Evolutionary conservation across 2,329 filamentous ascomycete species (phyloP), one percentile per base, ranked within the genome.

Genomic region (Sclerotinia sclerotiorum): DNA sequence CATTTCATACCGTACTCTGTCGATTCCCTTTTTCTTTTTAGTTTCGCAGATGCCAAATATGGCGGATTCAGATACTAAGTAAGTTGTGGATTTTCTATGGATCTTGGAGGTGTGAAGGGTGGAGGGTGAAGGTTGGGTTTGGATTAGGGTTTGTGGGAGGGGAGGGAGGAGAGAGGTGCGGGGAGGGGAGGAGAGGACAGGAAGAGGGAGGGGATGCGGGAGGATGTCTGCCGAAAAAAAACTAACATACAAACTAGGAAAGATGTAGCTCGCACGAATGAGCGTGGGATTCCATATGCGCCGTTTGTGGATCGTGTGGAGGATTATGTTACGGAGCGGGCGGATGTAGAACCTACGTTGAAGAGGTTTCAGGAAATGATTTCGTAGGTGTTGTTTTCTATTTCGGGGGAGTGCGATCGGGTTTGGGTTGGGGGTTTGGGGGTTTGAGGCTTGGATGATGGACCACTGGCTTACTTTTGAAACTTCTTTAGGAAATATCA

Each of bases 361-460:
- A 89, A 90, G 77, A 93, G 86, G 79, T 96, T 96, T 79, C 92
- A 94, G 78, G 92, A 96, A 83, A 95, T 96, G 92, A 96, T 96
- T 73, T 92, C 91, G 91, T 95, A 84, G 67, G 82, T 65, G 42
- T 10, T n/a, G 21, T 21, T 56, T 32, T 39, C 21, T 35, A 15
- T 56, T 39, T 56, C 11, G 32, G 7, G 21, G 21, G 19, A 1
- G 35, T 32, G 24, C 4, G n/a, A 1, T 24, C 35, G 17, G 17
- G 48, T 42, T 13, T 42, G 21, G 21, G 21, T 56, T 10, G 19
- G 15, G 17, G 17, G 29, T 35, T 35, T 13, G 2, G 7, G 32
- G 39, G 39, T 7, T 35, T 3, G 2, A n/a, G 1, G 48, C 5
- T 11, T 42, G 21, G 32, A 1, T 5, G 17, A 55, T 54, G 27